A percentile compares a stretch with the other conserved stretches of the same genome.
phyloP scores from a whole-genome alignment of 73 alveolate genomes.

The Urostyla sp. region DNA sequence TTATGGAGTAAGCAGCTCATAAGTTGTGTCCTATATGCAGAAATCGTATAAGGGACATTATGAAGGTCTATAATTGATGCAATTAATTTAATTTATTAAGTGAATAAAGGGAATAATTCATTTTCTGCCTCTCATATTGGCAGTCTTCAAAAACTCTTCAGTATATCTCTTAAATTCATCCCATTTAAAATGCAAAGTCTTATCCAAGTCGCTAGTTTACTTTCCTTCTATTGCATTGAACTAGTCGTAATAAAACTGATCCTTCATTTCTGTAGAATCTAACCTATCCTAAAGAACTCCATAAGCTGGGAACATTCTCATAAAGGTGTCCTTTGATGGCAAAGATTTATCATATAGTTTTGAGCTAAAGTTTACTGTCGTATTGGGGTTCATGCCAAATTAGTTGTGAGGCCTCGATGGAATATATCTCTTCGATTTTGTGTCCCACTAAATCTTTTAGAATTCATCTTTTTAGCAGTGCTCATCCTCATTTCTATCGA shows the following conservation, averaged over 20 bases:
- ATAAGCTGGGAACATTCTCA: conserved; percentile 19
- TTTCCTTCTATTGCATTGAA: conserved; percentile 1
- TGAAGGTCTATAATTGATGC: conserved; percentile 40
- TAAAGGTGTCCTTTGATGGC: conserved; percentile 32
- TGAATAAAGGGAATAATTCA: neutral
- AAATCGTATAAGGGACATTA: conserved; percentile 12
- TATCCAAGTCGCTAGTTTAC: conserved; percentile 9
- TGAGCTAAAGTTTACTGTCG: neutral
- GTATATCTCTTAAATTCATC: conserved; percentile 40
- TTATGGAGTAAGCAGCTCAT: neutral
- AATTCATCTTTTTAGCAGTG: neutral
- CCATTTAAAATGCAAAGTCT: neutral
- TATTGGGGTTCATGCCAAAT: neutral
- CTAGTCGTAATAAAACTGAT: neutral
- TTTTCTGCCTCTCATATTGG: conserved; percentile 46
- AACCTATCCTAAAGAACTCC: conserved; percentile 15
- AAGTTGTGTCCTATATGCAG: conserved; percentile 55
- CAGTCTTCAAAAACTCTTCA: conserved; percentile 23
- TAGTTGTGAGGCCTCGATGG: neutral
- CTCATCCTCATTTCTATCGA: neutral
- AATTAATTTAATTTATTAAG: neutral
- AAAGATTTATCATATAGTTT: no score
- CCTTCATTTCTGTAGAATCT: neutral
- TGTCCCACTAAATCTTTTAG: no score
- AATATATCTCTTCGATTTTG: no score